Conservation (phyloP, 208 protist genomes). For the Crithidia fasciculata region DNA sequence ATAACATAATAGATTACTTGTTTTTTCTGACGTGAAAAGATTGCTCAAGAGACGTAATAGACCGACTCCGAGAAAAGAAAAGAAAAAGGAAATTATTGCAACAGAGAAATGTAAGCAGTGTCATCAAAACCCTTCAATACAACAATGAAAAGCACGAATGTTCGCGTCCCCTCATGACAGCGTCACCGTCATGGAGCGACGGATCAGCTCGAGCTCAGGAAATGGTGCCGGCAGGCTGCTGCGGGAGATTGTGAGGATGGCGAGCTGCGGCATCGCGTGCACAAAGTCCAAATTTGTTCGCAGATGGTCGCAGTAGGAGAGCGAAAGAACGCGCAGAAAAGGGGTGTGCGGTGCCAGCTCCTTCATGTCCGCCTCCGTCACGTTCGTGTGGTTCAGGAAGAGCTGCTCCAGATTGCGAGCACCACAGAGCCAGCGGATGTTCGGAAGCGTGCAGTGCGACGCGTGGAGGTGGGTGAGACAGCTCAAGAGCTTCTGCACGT, state of each 20-base stretch:
- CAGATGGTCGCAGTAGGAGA: conserved; percentile 41
- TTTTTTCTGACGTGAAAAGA: too few relatives aligned
- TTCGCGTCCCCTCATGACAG: neutral
- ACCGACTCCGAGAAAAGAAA: too few relatives aligned
- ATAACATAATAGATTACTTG: too few relatives aligned
- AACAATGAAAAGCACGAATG: too few relatives aligned
- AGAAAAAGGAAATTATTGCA: too few relatives aligned
- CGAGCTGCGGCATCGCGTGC: conserved; percentile 31
- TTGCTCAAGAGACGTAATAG: too few relatives aligned
- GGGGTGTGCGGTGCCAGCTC: conserved; percentile 22
- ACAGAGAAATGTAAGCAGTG: too few relatives aligned
- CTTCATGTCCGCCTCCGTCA: conserved; percentile 45
- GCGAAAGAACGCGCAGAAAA: conserved; percentile 37
- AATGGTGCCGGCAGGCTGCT: conserved; percentile 16
- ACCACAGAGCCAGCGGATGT: conserved; percentile 45
- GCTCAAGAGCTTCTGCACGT: conserved; percentile 7
- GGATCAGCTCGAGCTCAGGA: conserved; percentile 4
- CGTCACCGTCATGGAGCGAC: conserved; percentile 18
- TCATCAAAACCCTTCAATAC: too few relatives aligned
- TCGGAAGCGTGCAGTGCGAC: conserved; percentile 20
- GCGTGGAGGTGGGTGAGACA: conserved; percentile 32
- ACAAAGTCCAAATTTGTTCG: conserved; percentile 42
- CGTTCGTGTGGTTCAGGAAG: conserved; percentile 42
- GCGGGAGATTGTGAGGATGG: conserved; percentile 23
- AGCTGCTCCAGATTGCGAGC: conserved; percentile 35